These are phyloP conservation scores for Lactifluus pinguis DNA, from an alignment of 768 basidiomycete species.

Conservation along the genomic window DNA sequence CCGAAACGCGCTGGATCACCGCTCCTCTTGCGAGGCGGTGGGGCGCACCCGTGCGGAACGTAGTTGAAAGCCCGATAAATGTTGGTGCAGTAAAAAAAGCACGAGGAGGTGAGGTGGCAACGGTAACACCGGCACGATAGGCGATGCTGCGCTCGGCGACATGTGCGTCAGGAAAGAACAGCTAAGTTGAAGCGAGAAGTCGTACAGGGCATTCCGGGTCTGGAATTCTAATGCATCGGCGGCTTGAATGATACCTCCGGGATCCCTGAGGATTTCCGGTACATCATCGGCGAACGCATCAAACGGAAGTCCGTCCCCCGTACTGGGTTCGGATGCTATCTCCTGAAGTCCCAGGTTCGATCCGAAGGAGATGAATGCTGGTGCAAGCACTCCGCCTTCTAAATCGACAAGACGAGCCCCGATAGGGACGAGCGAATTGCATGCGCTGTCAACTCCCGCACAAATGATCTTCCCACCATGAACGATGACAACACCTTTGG, in stretches of 20 bases:
- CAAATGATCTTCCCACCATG: conserved; percentile 48
- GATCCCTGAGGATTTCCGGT: conserved; percentile 36
- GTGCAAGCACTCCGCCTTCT: conserved; percentile 50
- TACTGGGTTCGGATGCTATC: conserved; percentile 48
- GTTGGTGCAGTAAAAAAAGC: neutral
- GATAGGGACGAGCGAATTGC: conserved; percentile 4
- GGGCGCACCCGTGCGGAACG: conserved; percentile 31
- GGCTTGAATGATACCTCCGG: conserved; percentile 43
- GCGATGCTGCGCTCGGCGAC: conserved; percentile 30
- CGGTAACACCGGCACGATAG: conserved; percentile 39
- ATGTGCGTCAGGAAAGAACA: neutral
- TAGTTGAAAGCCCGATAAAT: conserved; percentile 16
- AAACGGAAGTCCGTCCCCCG: conserved; percentile 51
- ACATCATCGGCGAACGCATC: conserved; percentile 36
- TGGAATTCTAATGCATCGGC: conserved; percentile 53
- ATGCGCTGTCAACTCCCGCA: conserved; percentile 23
- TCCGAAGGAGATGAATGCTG: conserved; percentile 59
- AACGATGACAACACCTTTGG: conserved; percentile 36
- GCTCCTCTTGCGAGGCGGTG: conserved; percentile 36
- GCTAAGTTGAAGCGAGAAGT: neutral
- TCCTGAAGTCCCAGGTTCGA: conserved; percentile 53
- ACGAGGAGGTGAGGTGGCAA: conserved; percentile 30
- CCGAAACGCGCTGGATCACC: conserved; percentile 33
- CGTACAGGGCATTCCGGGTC: conserved; percentile 28
- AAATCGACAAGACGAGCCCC: conserved; percentile 38